A percentile compares a stretch with the other conserved stretches of the same genome.
Evolutionary conservation across 768 basidiomycete genomes (phyloP).

Genomic region (Leccinum barrowsii): DNA sequence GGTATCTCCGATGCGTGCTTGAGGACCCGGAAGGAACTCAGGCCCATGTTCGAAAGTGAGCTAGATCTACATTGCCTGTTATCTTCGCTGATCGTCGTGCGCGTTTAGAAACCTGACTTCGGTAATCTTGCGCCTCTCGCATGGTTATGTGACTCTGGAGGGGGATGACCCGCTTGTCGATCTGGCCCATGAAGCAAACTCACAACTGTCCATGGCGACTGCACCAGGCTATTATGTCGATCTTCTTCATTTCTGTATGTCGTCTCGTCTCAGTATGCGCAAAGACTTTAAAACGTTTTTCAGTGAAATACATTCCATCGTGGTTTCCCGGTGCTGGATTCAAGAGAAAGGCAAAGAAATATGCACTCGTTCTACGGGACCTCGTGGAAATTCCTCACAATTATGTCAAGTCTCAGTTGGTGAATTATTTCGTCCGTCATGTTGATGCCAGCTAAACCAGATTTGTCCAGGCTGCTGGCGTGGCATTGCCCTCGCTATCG

Average conservation of each 20-base stretch:
- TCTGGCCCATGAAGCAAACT: constrained; percentile 26
- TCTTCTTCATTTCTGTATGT: constrained; percentile 17
- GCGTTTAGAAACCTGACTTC: constrained; percentile 13
- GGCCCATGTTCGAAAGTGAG: neutral
- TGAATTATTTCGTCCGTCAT: neutral
- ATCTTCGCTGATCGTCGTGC: neutral
- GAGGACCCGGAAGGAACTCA: constrained; percentile 2
- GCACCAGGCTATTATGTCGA: constrained; percentile 14
- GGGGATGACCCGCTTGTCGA: constrained; percentile 36
- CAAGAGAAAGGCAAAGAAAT: constrained; percentile 11
- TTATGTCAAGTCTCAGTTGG: constrained; percentile 14
- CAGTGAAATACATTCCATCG: constrained; percentile 25
- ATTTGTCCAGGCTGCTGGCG: constrained; percentile 11
- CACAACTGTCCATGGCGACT: constrained; percentile 15
- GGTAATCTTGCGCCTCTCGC: constrained; percentile 34
- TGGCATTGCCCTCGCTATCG: constrained; percentile 13
- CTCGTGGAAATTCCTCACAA: constrained; percentile 11
- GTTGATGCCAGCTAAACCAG: neutral
- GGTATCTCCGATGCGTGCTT: constrained; percentile 10
- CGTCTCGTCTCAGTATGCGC: neutral
- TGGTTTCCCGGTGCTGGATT: constrained; percentile 23
- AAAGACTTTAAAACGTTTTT: neutral
- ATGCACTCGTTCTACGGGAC: constrained; percentile 5
- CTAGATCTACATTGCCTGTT: no score
- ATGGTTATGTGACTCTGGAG: constrained; percentile 37